These are phyloP conservation scores for Fusarium coicis DNA, from an alignment of 2,329 filamentous ascomycete genomes.

Conservation along the genomic window DNA sequence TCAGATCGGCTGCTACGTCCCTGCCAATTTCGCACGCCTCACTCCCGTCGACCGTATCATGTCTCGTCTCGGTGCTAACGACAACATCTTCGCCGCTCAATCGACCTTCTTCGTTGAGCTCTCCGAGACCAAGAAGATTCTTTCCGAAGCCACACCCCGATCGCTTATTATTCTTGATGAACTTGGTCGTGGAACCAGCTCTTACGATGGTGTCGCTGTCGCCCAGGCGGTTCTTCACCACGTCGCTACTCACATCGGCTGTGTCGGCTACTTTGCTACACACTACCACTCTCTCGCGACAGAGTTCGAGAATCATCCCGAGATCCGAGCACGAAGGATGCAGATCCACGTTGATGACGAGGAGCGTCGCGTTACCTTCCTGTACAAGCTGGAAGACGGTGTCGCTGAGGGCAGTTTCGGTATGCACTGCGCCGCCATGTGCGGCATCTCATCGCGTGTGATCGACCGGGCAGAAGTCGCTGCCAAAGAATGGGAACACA, in stretches of 20 bases:
- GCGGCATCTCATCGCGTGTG: constrained; percentile 84
- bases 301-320: constrained; percentile 89
- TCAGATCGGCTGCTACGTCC: constrained; percentile 93
- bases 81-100: constrained; percentile 98
- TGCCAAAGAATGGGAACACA: constrained; percentile 94
- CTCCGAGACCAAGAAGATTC: constrained; percentile 97
- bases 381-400: constrained; percentile 93
- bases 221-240: constrained; percentile 98
- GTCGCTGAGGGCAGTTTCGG: constrained; percentile 97
- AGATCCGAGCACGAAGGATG: constrained; percentile 89
- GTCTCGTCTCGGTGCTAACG: constrained; percentile 96
- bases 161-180: constrained; percentile 98
- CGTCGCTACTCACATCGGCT: constrained; percentile 90
- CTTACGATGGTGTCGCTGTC: constrained; percentile 95
- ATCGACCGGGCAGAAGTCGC: constrained; percentile 90
- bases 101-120: constrained; percentile 98
- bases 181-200: constrained; percentile 91
- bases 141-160: constrained; percentile 91
- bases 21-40: constrained; percentile 81
- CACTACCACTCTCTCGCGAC: constrained; percentile 95
- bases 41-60: constrained; percentile 98
- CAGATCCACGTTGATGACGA: constrained; percentile 91
- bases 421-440: constrained; percentile 99
- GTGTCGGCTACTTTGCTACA: constrained; percentile 95
- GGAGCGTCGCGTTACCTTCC: constrained; percentile 88